These are phyloP conservation scores for Thinopyrum elongatum DNA, from an alignment of 176 grass and related monocot genomes.

Conservation along the genomic window DNA sequence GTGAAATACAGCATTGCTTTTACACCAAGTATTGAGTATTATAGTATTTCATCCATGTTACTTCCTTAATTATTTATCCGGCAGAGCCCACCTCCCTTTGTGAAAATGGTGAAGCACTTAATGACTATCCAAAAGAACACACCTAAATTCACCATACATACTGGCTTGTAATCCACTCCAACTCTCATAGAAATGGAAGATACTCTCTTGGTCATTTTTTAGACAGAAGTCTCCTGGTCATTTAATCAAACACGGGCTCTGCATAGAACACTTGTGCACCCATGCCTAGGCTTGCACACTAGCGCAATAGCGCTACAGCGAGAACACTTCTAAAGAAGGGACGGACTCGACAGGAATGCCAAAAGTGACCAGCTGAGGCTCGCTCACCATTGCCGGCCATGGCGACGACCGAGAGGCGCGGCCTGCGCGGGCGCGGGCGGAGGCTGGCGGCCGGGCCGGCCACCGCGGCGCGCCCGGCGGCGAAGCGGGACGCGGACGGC, in stretches of 20 bases:
- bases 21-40: background rate
- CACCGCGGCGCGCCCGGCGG: constrained; percentile 33
- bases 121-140: background rate
- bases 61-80: background rate
- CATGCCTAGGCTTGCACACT: background rate
- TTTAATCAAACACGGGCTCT: constrained; percentile 44
- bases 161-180: background rate
- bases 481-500: constrained; percentile 31
- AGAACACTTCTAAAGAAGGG: background rate
- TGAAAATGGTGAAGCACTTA: background rate
- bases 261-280: background rate
- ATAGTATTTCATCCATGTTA: background rate
- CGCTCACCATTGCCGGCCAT: constrained; percentile 73
- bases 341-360: background rate
- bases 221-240: background rate
- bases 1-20: background rate
- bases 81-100: background rate
- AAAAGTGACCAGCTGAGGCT: background rate
- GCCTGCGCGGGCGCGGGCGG: constrained; percentile 42
- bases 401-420: constrained; percentile 60
- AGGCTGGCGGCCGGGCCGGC: constrained; percentile 30
- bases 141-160: background rate
- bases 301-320: background rate
- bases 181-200: background rate
- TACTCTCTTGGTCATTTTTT: background rate